Evolutionary conservation across 768 basidiomycete species (phyloP).

Genomic region (Terana coerulea): DNA sequence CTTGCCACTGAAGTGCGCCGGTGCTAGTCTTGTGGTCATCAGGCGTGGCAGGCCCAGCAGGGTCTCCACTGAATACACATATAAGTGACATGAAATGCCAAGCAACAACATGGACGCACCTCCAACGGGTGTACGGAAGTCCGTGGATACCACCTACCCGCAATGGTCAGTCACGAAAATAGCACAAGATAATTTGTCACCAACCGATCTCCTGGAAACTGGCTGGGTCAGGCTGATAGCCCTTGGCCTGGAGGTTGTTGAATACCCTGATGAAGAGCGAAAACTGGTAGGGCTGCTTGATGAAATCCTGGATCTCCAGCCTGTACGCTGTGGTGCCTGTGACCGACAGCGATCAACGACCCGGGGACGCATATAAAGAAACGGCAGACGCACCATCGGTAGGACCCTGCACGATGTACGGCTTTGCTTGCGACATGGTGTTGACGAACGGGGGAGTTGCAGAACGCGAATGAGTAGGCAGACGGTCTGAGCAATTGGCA

Average conservation of each 20-base stretch:
- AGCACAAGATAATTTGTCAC: not conserved
- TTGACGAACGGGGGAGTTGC: too few relatives aligned
- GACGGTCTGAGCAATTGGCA: too few relatives aligned
- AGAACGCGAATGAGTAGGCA: too few relatives aligned
- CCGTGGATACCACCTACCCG: slow-evolving; percentile 6
- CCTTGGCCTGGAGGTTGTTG: slow-evolving; percentile 1
- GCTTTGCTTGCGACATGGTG: too few relatives aligned
- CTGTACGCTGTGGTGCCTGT: too few relatives aligned
- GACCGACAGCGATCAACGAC: too few relatives aligned
- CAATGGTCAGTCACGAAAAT: not conserved
- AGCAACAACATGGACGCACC: not conserved
- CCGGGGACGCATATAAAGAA: too few relatives aligned
- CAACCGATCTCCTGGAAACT: slow-evolving; percentile 8
- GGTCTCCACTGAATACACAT: slow-evolving; percentile 2
- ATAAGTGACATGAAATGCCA: not conserved
- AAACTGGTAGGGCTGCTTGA: slow-evolving; percentile 2
- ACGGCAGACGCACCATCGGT: too few relatives aligned
- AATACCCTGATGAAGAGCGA: slow-evolving; percentile 7
- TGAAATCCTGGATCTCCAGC: slow-evolving; percentile 1
- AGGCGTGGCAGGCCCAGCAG: not conserved
- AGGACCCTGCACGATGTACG: too few relatives aligned
- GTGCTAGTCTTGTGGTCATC: not conserved
- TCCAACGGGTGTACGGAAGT: slow-evolving; percentile 4
- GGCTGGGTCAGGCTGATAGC: slow-evolving; percentile 1
- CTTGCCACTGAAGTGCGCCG: not conserved